These are phyloP conservation scores for Phytophthora meadii DNA, from an alignment of 352 stramenopile species.

Conservation along the genomic window DNA sequence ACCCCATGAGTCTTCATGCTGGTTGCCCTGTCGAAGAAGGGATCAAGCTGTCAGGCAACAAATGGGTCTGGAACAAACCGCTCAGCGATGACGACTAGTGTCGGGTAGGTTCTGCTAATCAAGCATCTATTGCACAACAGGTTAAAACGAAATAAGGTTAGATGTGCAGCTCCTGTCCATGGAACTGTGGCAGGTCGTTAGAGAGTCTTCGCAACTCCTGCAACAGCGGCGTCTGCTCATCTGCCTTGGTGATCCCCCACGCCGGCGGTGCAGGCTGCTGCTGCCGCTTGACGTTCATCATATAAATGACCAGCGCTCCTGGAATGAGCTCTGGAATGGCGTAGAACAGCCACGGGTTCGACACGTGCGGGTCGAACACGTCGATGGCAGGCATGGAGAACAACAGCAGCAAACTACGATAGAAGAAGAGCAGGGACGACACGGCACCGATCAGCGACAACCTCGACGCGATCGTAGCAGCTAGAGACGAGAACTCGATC, in stretches of 20 bases:
- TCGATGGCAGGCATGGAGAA: slow-evolving; percentile 75
- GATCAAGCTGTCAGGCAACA: slow-evolving; percentile 83
- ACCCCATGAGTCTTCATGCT: slow-evolving; percentile 71
- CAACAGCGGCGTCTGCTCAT: slow-evolving; percentile 66
- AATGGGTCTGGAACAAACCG: slow-evolving; percentile 89
- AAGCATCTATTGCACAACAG: slow-evolving; percentile 27
- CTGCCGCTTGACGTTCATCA: slow-evolving; percentile 79
- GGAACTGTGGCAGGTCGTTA: slow-evolving; percentile 58
- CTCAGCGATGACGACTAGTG: slow-evolving; percentile 16
- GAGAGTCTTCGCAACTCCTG: slow-evolving; percentile 39
- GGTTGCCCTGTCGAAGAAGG: slow-evolving; percentile 77
- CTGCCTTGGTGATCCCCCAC: slow-evolving; percentile 35
- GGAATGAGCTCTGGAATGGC: slow-evolving; percentile 76
- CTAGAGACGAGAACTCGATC: slow-evolving; percentile 80
- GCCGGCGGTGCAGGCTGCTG: slow-evolving; percentile 10
- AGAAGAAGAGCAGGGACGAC: slow-evolving; percentile 64
- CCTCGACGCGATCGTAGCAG: slow-evolving; percentile 55
- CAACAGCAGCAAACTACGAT: slow-evolving; percentile 63
- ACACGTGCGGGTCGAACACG: slow-evolving; percentile 75
- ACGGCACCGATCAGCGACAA: slow-evolving; percentile 68
- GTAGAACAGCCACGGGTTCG: slow-evolving; percentile 82
- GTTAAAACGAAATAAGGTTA: slow-evolving; percentile 35
- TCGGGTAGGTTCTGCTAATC: not conserved
- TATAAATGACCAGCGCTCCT: slow-evolving; percentile 74
- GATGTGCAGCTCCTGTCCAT: slow-evolving; percentile 66